phyloP scores from a whole-genome alignment of 2,329 filamentous ascomycete species.

The Phialophora chinensis region DNA sequence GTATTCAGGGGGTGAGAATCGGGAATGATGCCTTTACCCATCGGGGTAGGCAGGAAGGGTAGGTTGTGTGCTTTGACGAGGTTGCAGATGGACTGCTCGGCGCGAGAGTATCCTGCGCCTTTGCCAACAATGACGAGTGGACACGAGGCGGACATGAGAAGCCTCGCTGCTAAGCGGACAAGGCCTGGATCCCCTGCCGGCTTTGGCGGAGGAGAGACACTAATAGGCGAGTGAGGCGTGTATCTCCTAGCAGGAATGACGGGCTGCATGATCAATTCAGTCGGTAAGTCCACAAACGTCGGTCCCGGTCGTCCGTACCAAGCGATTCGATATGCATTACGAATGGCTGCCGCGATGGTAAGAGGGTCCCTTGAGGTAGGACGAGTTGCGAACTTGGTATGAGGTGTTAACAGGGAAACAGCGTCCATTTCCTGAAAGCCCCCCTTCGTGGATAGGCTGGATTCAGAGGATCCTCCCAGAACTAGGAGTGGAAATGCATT shows the following conservation, averaged over 20 bases:
- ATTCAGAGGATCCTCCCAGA: conserved; percentile 61
- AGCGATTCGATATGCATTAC: conserved; percentile 59
- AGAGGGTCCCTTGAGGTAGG: conserved; percentile 55
- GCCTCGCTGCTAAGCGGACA: conserved; percentile 49
- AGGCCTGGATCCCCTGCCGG: conserved; percentile 54
- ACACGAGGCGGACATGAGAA: conserved; percentile 57
- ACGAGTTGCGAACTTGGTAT: conserved; percentile 59
- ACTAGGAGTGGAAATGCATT: conserved; percentile 63
- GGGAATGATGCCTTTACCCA: conserved; percentile 64
- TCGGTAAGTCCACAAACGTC: conserved; percentile 61
- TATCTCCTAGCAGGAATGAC: conserved; percentile 22
- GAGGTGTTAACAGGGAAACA: conserved; percentile 58
- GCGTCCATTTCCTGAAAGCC: conserved; percentile 65
- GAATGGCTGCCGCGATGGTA: conserved; percentile 50
- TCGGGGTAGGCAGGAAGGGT: conserved; percentile 64
- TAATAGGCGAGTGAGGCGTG: conserved; percentile 18
- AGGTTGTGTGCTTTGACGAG: conserved; percentile 57
- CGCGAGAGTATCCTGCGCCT: conserved; percentile 60
- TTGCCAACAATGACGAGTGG: conserved; percentile 63
- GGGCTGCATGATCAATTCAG: conserved; percentile 59
- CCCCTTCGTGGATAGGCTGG: conserved; percentile 58
- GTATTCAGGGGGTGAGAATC: conserved; percentile 61
- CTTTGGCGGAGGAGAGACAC: conserved; percentile 46
- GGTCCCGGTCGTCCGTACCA: conserved; percentile 62
- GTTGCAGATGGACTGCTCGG: conserved; percentile 53